Conservation (phyloP, 2,329 filamentous ascomycete genomes). For the Arthrobotrys musiformis region DNA sequence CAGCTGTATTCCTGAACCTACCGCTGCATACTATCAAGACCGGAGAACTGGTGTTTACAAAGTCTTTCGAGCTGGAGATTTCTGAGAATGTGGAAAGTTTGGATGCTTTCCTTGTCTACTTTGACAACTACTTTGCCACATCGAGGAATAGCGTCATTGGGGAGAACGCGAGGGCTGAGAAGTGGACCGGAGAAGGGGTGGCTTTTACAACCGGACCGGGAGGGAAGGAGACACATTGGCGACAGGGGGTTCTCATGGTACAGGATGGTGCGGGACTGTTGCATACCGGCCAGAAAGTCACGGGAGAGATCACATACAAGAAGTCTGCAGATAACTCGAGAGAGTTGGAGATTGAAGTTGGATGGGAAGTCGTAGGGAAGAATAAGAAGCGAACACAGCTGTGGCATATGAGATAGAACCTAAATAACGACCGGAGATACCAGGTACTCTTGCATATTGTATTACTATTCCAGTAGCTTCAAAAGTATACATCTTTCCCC, state of each 20-base stretch:
- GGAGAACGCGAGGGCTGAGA: slow-evolving; percentile 71
- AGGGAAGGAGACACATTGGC: slow-evolving; percentile 87
- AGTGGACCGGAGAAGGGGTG: slow-evolving; percentile 71
- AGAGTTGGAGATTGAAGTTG: slow-evolving; percentile 72
- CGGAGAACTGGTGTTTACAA: slow-evolving; percentile 79
- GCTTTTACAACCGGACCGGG: slow-evolving; percentile 86
- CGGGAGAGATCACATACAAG: slow-evolving; percentile 76
- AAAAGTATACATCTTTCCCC: not conserved
- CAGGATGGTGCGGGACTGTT: slow-evolving; percentile 67
- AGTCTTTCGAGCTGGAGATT: slow-evolving; percentile 73
- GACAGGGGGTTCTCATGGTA: slow-evolving; percentile 79
- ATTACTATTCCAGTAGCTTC: not conserved
- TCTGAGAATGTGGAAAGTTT: slow-evolving; percentile 73
- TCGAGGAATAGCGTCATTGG: slow-evolving; percentile 67
- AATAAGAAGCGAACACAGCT: slow-evolving; percentile 67
- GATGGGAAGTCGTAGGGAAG: slow-evolving; percentile 69
- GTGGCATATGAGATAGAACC: slow-evolving; percentile 38
- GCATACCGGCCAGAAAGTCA: slow-evolving; percentile 70
- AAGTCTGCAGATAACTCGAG: slow-evolving; percentile 77
- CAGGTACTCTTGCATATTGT: not conserved
- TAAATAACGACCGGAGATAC: not conserved
- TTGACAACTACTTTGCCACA: slow-evolving; percentile 89
- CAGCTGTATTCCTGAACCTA: slow-evolving; percentile 76
- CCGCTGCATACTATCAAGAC: slow-evolving; percentile 78
- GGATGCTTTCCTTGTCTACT: slow-evolving; percentile 93